phyloP scores from a whole-genome alignment of 139 green algal species.

The Gonium pectorale region DNA sequence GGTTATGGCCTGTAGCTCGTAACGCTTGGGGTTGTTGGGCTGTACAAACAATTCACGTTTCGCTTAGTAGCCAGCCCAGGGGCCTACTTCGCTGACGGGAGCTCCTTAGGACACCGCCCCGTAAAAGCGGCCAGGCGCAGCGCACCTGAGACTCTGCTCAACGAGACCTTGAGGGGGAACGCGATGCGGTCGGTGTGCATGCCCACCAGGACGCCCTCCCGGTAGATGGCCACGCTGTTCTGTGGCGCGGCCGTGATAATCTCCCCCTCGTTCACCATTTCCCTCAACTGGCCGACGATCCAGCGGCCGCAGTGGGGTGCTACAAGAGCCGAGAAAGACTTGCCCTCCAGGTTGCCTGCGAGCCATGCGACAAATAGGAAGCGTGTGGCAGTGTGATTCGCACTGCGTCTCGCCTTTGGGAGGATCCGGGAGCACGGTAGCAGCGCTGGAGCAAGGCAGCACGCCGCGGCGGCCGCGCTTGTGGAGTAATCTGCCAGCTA shows the following conservation, averaged over 20 bases:
- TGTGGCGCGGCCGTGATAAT: neutral
- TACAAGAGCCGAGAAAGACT: conserved; percentile 15
- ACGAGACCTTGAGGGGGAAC: neutral
- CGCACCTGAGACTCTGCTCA: conserved; percentile 26
- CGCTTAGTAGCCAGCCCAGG: neutral
- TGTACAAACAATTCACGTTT: neutral
- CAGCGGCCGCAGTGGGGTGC: neutral
- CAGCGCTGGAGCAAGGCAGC: neutral
- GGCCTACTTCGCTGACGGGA: neutral
- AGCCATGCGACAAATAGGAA: neutral
- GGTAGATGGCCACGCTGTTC: neutral
- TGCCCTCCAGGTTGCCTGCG: conserved; percentile 15
- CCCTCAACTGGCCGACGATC: neutral
- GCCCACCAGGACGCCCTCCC: conserved; percentile 3
- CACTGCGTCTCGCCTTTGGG: neutral
- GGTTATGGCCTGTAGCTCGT: too few relatives aligned
- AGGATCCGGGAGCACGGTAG: neutral
- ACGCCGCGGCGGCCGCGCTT: neutral
- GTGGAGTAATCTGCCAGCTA: neutral
- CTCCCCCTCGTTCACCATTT: neutral
- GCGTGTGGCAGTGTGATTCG: neutral
- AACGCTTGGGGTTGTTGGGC: neutral
- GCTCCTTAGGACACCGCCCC: neutral
- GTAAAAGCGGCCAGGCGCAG: neutral
- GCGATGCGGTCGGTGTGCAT: conserved; percentile 41